Percentiles rank a stretch among this genome's conserved stretches.
Conservation (phyloP, 2,329 filamentous ascomycete species). For the Elsinoe arachidis region DNA sequence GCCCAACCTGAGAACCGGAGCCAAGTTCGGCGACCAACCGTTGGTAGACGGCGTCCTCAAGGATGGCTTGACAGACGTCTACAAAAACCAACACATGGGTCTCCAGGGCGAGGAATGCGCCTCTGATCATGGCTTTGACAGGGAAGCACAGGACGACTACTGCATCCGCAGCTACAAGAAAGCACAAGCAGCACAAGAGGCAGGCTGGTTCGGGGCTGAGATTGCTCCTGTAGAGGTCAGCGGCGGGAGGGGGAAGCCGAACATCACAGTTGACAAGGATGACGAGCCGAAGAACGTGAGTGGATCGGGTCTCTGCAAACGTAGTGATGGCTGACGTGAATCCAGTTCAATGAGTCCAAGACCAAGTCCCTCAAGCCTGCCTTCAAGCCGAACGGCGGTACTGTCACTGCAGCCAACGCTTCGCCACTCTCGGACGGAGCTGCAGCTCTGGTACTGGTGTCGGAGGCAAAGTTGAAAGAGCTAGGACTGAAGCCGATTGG, state of each 20-base stretch:
- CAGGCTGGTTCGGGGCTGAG: constrained; percentile 72
- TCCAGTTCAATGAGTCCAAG: constrained; percentile 44
- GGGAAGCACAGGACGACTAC: constrained; percentile 88
- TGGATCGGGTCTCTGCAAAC: not conserved
- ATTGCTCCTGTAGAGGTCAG: constrained; percentile 84
- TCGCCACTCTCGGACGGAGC: constrained; percentile 94
- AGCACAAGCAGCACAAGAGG: constrained; percentile 75
- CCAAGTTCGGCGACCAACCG: constrained; percentile 87
- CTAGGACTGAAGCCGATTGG: constrained; percentile 84
- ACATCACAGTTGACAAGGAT: constrained; percentile 69
- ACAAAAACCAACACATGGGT: constrained; percentile 96
- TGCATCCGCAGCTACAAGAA: constrained; percentile 93
- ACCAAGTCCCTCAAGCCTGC: constrained; percentile 53
- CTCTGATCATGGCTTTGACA: constrained; percentile 67
- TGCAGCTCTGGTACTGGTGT: constrained; percentile 84
- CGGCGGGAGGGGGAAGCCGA: constrained; percentile 83
- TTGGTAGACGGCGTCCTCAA: constrained; percentile 87
- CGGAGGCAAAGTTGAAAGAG: constrained; percentile 87
- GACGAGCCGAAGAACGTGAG: constrained; percentile 88
- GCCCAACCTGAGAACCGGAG: constrained; percentile 71
- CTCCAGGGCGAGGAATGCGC: constrained; percentile 87
- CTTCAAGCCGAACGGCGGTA: constrained; percentile 77
- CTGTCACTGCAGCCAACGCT: constrained; percentile 91
- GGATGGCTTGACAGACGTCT: constrained; percentile 90
- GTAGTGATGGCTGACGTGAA: constrained; percentile 5